Base-by-base conservation (phyloP, 331 rosid species). In the Stylosanthes scabra region DNA sequence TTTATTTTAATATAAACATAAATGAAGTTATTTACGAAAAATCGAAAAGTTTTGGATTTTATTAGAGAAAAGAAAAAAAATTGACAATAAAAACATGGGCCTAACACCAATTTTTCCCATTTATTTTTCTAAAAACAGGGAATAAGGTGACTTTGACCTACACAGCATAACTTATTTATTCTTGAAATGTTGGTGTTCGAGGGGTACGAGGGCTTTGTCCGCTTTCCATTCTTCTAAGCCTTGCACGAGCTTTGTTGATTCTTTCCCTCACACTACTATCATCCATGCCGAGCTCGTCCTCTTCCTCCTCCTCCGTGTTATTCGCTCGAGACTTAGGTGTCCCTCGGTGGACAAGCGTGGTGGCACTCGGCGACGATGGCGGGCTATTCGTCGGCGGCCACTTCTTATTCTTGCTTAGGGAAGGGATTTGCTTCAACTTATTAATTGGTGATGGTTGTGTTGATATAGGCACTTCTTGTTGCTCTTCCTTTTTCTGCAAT, bases 151-250 rank as follows among this genome's bases (percentile, higher is more conserved):
- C 31, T 27, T 47, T 50, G 14, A 52, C 16, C 25, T 52, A 52
- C 28, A 81, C 86, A 68, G 6, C 39, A 20, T 20, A 20, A 20
- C 39, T 44, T 55, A 6, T 1, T 46, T 52, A 7, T 5, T 5
- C 63, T 52, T 14, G 27, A 5, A 58, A 11, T 3, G 25, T 20
- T 20, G 84, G 77, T 14, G 70, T 67, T 59, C 58, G 66, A 13
- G 88, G 87, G 44, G 74, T 14, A 6, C 61, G 41, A 2, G 81
- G 65, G 14, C 11, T 83, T 31, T 75, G 55, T 49, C 16, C 2
- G 8, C 86, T 20, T 46, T 80, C 90, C 45, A 80, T 73, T 37
- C 80, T 78, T 69, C 92, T 80, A 28, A 78, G 83, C 47, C 92
- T 82, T 12, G 86, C 79, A 11, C 87, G 90, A 25, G 80, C 81